These are phyloP conservation scores for Penicillium hordei DNA, from an alignment of 2,329 filamentous ascomycete genomes.

Conservation along the genomic window DNA sequence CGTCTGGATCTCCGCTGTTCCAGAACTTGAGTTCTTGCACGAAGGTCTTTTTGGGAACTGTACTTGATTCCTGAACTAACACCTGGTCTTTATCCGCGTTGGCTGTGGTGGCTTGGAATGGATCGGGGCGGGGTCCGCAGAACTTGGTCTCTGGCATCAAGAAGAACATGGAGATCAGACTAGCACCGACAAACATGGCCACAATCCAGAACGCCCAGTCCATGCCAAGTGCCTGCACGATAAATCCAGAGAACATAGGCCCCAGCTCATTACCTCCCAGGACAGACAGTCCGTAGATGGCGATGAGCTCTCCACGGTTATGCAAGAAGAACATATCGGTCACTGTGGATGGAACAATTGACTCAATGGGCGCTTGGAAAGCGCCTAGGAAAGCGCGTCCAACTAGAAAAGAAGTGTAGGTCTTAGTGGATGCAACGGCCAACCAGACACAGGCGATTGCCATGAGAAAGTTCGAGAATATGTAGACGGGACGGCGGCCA, in stretches of 20 bases:
- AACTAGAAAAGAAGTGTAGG: slow-evolving; percentile 17
- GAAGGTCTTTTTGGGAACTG: slow-evolving; percentile 6
- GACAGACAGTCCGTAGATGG: slow-evolving; percentile 23
- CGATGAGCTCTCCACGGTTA: slow-evolving; percentile 19
- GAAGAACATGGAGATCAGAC: slow-evolving; percentile 23
- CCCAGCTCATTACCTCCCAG: slow-evolving; percentile 29
- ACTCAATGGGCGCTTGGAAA: slow-evolving; percentile 27
- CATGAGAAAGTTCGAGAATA: slow-evolving; percentile 21
- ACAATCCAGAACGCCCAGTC: slow-evolving; percentile 22
- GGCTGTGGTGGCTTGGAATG: slow-evolving; percentile 3
- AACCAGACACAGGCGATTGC: slow-evolving; percentile 24
- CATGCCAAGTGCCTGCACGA: slow-evolving; percentile 21
- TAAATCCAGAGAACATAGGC: slow-evolving; percentile 27
- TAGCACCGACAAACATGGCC: slow-evolving; percentile 22
- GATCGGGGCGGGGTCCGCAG: slow-evolving; percentile 19
- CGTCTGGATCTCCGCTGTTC: slow-evolving; percentile 17
- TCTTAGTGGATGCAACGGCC: slow-evolving; percentile 14
- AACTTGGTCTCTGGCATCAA: slow-evolving; percentile 30
- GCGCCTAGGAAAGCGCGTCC: slow-evolving; percentile 24
- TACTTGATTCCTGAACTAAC: slow-evolving; percentile 6
- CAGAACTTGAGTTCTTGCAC: slow-evolving; percentile 15
- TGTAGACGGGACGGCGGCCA: slow-evolving; percentile 22
- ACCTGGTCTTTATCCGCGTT: slow-evolving; percentile 10
- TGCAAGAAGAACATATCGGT: slow-evolving; percentile 24
- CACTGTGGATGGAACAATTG: slow-evolving; percentile 23